phyloP scores from a whole-genome alignment of 768 basidiomycete genomes.

The Zangia roseola region DNA sequence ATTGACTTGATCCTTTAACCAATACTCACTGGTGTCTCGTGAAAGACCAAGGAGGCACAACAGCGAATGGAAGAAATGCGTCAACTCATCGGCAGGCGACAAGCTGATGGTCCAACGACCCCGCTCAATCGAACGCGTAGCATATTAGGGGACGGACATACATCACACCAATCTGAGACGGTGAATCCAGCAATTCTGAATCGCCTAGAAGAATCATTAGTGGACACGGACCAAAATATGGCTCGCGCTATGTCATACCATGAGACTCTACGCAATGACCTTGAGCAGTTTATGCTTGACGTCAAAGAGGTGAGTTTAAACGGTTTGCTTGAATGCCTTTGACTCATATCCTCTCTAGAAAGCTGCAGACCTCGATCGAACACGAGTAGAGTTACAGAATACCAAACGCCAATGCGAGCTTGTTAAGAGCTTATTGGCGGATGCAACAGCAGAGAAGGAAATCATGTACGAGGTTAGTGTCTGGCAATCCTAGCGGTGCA shows the following conservation, averaged over 20 bases:
- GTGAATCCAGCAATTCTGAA: constrained; percentile 11
- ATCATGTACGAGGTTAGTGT: constrained; percentile 84
- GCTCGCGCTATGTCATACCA: constrained; percentile 51
- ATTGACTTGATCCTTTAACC: constrained; percentile 1
- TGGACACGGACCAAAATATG: constrained; percentile 59
- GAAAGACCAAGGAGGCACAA: constrained; percentile 74
- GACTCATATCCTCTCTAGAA: constrained; percentile 41
- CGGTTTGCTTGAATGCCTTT: not conserved
- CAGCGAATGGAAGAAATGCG: constrained; percentile 85
- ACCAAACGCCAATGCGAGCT: constrained; percentile 74
- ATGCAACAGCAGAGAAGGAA: constrained; percentile 84
- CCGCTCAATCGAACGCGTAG: constrained; percentile 49
- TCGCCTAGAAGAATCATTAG: constrained; percentile 49
- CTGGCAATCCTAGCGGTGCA: not conserved
- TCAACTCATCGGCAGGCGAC: constrained; percentile 61
- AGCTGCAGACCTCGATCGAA: constrained; percentile 59
- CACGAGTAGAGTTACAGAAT: constrained; percentile 63
- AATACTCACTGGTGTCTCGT: constrained; percentile 4
- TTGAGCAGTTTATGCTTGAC: constrained; percentile 49
- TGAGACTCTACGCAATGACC: constrained; percentile 50
- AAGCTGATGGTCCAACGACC: constrained; percentile 43
- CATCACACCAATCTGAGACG: constrained; percentile 18
- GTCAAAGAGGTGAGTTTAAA: constrained; percentile 54
- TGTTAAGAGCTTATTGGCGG: constrained; percentile 72
- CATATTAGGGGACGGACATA: constrained; percentile 20